Conservation (phyloP, 2,329 filamentous ascomycete species). For the Xylariales sp. region DNA sequence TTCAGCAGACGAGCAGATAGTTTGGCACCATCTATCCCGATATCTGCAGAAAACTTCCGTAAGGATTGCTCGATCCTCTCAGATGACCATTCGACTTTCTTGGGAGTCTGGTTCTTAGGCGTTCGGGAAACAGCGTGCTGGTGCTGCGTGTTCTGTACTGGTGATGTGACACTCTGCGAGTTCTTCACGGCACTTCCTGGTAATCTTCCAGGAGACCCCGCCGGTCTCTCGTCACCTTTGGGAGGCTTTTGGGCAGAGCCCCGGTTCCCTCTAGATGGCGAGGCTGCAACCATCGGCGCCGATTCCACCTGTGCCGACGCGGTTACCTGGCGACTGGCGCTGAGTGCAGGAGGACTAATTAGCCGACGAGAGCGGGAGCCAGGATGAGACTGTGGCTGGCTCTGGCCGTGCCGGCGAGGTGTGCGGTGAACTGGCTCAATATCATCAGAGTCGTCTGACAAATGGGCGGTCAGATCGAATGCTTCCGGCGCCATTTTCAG, state of each 20-base stretch:
- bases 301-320: slow-evolving; percentile 5
- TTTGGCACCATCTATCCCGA: slow-evolving; percentile 40
- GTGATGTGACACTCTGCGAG: slow-evolving; percentile 12
- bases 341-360: slow-evolving; percentile 13
- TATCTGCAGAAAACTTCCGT: slow-evolving; percentile 33
- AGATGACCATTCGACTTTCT: slow-evolving; percentile 35
- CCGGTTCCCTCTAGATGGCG: slow-evolving; percentile 12
- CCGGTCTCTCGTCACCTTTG: slow-evolving; percentile 13
- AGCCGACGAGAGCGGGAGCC: slow-evolving; percentile 14
- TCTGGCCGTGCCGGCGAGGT: slow-evolving; percentile 4
- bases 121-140: slow-evolving; percentile 17
- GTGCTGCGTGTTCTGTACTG: slow-evolving; percentile 12
- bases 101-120: slow-evolving; percentile 26
- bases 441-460: slow-evolving; percentile 23
- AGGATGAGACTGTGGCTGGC: slow-evolving; percentile 11
- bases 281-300: slow-evolving; percentile 13
- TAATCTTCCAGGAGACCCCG: slow-evolving; percentile 11
- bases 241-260: slow-evolving; percentile 13
- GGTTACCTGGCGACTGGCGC: slow-evolving; percentile 11
- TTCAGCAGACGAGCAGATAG: slow-evolving; percentile 39
- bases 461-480: slow-evolving; percentile 13
- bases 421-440: slow-evolving; percentile 1
- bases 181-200: slow-evolving; percentile 10
- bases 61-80: slow-evolving; percentile 38
- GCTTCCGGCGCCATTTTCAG: slow-evolving; percentile 4